Base-by-base conservation (phyloP, 805 yeast genomes). In the Isabelozyma pseudorhagii region DNA sequence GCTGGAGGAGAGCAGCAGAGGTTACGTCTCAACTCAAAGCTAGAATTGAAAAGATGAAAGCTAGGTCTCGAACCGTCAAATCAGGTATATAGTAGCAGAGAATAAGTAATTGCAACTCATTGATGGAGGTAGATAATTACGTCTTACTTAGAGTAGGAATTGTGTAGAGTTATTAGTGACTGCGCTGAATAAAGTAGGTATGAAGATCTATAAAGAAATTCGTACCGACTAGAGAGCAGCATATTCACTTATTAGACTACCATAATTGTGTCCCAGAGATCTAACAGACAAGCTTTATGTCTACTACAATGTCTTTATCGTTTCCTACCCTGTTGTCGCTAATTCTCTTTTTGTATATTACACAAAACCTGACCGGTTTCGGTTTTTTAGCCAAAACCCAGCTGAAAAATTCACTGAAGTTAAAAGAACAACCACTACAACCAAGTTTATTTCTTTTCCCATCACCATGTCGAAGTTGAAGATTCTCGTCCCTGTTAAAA, bases 401-500 rank as follows among this genome's bases (percentile, higher is more conserved):
- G 36, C 36, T 31, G 36, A 31, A 31, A 31, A 31, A 31, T 31
- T 31, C 36, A 10, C 25, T 21, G 25, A 21, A 21, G 25, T 21
- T 21, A 6, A 13, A 31, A 31, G 36, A 31, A 31, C 36, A 10
- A 10, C 36, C 10, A 31, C 36, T 13, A 31, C 36, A 31, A 31
- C 36, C 25, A 21, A 21, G 25, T 21, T 6, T 31, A 13, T 10
- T 13, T 31, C 8, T 31, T 31, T 31, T 10, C n/a, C 36, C 36
- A 9, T 8, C 36, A 31, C 36, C 13, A 54, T 48, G 57, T 66
- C 80, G 45, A 84, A 84, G 58, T 72, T 84, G 51, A 81, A 79
- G 66, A 89, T 94, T 54, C 75, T 94, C 38, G 97, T 94, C 10
- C 99, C 99, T 11, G 92, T 94, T 44, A 94, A 94, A 72, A 79